These are phyloP conservation scores for Macrocybe sp. DNA, from an alignment of 1,284 basidiomycete genomes.

Conservation along the genomic window DNA sequence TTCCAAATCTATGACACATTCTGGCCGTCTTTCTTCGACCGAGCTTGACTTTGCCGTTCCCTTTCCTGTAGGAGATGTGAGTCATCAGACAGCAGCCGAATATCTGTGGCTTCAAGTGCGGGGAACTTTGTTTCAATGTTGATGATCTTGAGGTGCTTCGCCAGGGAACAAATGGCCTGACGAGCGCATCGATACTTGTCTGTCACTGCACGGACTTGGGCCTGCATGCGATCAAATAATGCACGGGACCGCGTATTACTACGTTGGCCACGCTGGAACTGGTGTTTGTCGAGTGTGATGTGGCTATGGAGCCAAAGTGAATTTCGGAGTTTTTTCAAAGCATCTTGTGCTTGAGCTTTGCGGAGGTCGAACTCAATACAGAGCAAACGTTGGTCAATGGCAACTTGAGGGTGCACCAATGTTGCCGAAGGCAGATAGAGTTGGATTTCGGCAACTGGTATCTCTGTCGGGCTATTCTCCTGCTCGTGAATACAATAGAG, in stretches of 20 bases:
- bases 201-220: conserved; percentile 5
- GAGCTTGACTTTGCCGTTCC: neutral
- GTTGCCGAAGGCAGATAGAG: conserved; percentile 1
- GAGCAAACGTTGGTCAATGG: neutral
- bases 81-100: neutral
- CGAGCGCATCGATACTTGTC: neutral
- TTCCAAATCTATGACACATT: neutral
- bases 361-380: conserved; percentile 7
- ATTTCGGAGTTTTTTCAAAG: conserved; percentile 7
- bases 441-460: neutral
- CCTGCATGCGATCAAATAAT: conserved; percentile 5
- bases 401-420: neutral
- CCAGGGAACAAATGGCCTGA: neutral
- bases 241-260: conserved; percentile 8
- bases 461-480: neutral
- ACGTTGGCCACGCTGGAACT: conserved; percentile 8
- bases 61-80: neutral
- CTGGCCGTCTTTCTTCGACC: neutral
- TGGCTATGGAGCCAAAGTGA: conserved; percentile 7
- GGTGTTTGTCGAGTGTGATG: conserved; percentile 10
- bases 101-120: neutral
- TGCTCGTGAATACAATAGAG: neutral
- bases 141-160: neutral
- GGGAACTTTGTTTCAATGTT: neutral
- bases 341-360: conserved; percentile 9